Conservation (phyloP, 2,329 filamentous ascomycete genomes). For the Westerdykella ornata region DNA sequence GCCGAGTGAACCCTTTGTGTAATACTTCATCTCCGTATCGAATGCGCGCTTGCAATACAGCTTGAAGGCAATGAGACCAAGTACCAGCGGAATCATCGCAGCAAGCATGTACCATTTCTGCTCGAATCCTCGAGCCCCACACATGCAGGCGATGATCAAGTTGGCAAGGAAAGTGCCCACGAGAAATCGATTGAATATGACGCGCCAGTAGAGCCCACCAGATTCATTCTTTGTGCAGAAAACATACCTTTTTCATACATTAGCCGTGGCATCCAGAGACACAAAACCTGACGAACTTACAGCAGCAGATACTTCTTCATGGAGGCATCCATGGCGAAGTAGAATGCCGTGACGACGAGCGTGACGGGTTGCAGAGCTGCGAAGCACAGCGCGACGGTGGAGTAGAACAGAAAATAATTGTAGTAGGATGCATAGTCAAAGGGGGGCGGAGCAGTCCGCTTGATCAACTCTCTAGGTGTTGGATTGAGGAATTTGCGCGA, state of each 20-base stretch:
- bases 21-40: constrained; percentile 75
- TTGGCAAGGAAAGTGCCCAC: constrained; percentile 76
- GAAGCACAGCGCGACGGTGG: constrained; percentile 81
- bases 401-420: constrained; percentile 95
- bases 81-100: constrained; percentile 64
- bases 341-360: constrained; percentile 77
- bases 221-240: constrained; percentile 97
- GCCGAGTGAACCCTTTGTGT: constrained; percentile 57
- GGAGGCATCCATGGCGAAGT: constrained; percentile 80
- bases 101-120: constrained; percentile 55
- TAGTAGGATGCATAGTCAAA: constrained; percentile 97
- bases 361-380: constrained; percentile 80
- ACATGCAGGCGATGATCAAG: constrained; percentile 67
- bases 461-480: constrained; percentile 84
- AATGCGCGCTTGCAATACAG: constrained; percentile 70
- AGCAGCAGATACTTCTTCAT: constrained; percentile 93
- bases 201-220: constrained; percentile 85
- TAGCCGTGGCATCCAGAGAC: constrained; percentile 2
- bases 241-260: constrained; percentile 52
- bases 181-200: constrained; percentile 86
- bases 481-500: constrained; percentile 77
- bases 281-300: constrained; percentile 36
- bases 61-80: constrained; percentile 80
- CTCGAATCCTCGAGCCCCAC: constrained; percentile 57
- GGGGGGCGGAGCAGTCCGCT: constrained; percentile 81